A percentile compares a stretch with the other conserved stretches of the same genome.
These are phyloP conservation scores for Chaetomidium leptoderma DNA, from an alignment of 495 filamentous ascomycete species.

Conservation along the genomic window DNA sequence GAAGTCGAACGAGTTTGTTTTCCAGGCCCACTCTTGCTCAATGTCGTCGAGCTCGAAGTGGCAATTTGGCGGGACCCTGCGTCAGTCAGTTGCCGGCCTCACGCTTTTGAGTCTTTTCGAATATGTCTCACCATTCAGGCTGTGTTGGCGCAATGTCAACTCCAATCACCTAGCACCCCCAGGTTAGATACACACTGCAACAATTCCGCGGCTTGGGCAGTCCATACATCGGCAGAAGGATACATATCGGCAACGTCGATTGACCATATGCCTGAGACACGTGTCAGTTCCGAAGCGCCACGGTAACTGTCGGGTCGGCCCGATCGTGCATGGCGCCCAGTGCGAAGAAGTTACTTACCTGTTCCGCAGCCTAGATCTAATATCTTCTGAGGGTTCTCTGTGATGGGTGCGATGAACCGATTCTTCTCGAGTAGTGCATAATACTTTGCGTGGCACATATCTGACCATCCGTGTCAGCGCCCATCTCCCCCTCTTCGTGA, in stretches of 20 bases:
- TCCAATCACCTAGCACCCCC: constrained; percentile 4
- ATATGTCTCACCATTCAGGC: constrained; percentile 10
- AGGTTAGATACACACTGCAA: background rate
- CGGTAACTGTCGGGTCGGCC: background rate
- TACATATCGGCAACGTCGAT: constrained; percentile 47
- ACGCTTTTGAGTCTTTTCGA: too few relatives aligned
- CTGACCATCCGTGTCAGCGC: background rate
- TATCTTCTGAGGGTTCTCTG: constrained; percentile 38
- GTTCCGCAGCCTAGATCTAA: constrained; percentile 57
- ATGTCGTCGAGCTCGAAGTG: constrained; percentile 57
- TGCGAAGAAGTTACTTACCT: constrained; percentile 25
- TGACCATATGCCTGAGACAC: constrained; percentile 30
- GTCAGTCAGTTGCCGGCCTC: background rate
- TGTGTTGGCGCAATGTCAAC: constrained; percentile 12
- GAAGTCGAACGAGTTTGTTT: constrained; percentile 56
- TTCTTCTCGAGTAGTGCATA: constrained; percentile 38
- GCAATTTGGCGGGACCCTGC: constrained; percentile 35
- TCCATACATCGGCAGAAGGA: constrained; percentile 43
- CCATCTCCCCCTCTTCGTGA: too few relatives aligned
- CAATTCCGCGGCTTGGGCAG: too few relatives aligned
- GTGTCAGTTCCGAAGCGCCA: background rate
- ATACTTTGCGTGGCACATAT: constrained; percentile 26
- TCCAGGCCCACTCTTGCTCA: constrained; percentile 52
- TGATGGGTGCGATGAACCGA: constrained; percentile 56
- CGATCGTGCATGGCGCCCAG: background rate